Evolutionary conservation across 2,329 filamentous ascomycete species (phyloP).

Genomic region (Phyllosticta citribraziliensis): DNA sequence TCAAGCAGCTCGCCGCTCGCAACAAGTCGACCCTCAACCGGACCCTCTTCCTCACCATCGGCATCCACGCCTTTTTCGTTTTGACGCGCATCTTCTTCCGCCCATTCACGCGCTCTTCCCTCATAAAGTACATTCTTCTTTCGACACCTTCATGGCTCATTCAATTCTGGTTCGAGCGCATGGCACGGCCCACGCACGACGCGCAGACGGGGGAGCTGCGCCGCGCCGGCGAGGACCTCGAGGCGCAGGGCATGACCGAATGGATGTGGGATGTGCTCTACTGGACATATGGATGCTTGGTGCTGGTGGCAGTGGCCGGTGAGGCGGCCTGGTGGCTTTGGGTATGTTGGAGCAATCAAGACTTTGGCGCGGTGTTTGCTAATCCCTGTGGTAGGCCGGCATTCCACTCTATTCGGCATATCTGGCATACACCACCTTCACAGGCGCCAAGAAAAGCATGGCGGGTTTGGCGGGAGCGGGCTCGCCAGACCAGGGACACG

Average conservation of each 20-base stretch:
- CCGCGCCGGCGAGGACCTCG: slow-evolving; percentile 76
- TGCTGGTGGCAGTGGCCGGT: slow-evolving; percentile 66
- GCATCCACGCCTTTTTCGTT: slow-evolving; percentile 66
- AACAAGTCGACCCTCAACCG: slow-evolving; percentile 70
- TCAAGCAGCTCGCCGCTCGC: slow-evolving; percentile 59
- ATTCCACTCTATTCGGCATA: slow-evolving; percentile 39
- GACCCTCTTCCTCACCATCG: slow-evolving; percentile 67
- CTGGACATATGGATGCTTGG: slow-evolving; percentile 75
- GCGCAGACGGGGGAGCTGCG: slow-evolving; percentile 49
- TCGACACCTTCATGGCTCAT: slow-evolving; percentile 67
- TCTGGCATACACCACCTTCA: slow-evolving; percentile 37
- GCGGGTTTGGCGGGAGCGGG: slow-evolving; percentile 32
- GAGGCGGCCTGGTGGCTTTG: slow-evolving; percentile 68
- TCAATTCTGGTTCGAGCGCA: slow-evolving; percentile 75
- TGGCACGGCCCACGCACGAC: slow-evolving; percentile 68
- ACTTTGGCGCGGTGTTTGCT: background rate
- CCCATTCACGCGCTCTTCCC: slow-evolving; percentile 41
- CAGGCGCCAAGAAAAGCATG: slow-evolving; percentile 33
- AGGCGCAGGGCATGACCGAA: slow-evolving; percentile 80
- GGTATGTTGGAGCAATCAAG: slow-evolving; percentile 18
- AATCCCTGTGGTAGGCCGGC: slow-evolving; percentile 17
- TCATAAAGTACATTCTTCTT: slow-evolving; percentile 60
- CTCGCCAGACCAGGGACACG: slow-evolving; percentile 13
- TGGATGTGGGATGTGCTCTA: slow-evolving; percentile 98
- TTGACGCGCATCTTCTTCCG: slow-evolving; percentile 56